A percentile compares a stretch with the other conserved stretches of the same genome.
Evolutionary conservation across 2,329 filamentous ascomycete species (phyloP).

Genomic region (Colletotrichum echinochloae): DNA sequence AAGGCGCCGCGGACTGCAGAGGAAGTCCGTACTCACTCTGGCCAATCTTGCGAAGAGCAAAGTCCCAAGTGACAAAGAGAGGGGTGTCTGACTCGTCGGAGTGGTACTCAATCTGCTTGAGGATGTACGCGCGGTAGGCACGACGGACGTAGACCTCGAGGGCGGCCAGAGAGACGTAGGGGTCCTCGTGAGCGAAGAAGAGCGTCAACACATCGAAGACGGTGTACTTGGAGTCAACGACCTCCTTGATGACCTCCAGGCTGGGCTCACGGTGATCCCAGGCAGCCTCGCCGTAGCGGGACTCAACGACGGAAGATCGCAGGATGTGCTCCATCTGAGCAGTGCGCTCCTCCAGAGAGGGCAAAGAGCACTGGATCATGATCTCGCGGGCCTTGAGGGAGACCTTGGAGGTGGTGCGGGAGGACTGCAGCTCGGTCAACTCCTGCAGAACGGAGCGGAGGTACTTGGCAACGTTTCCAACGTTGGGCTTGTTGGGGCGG

Average conservation of each 20-base stretch:
- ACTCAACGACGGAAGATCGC: constrained; percentile 93
- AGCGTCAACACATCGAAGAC: constrained; percentile 95
- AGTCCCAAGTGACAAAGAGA: constrained; percentile 94
- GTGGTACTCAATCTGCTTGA: constrained; percentile 91
- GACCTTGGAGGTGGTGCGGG: constrained; percentile 88
- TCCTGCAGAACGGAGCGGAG: constrained; percentile 85
- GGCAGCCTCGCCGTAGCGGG: constrained; percentile 95
- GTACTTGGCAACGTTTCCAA: constrained; percentile 88
- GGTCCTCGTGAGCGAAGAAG: constrained; percentile 95
- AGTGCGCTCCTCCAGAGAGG: constrained; percentile 93
- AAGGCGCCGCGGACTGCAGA: constrained; percentile 82
- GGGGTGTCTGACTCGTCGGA: constrained; percentile 76
- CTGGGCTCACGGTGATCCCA: constrained; percentile 96
- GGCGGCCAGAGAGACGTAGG: constrained; percentile 93
- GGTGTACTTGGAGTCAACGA: constrained; percentile 98
- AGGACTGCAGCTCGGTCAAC: constrained; percentile 89
- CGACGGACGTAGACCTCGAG: constrained; percentile 97
- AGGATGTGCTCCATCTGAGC: constrained; percentile 99
- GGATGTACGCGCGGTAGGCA: constrained; percentile 94
- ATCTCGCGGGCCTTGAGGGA: constrained; percentile 97
- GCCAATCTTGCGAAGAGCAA: constrained; percentile 91
- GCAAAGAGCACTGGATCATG: constrained; percentile 95
- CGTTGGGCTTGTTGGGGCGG: constrained; percentile 91
- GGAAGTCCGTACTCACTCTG: constrained; percentile 90
- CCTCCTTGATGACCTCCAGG: constrained; percentile 92